A percentile compares a stretch with the other conserved stretches of the same genome.
Conservation (phyloP, 306 rosid species). For the Prunus mongolica region DNA sequence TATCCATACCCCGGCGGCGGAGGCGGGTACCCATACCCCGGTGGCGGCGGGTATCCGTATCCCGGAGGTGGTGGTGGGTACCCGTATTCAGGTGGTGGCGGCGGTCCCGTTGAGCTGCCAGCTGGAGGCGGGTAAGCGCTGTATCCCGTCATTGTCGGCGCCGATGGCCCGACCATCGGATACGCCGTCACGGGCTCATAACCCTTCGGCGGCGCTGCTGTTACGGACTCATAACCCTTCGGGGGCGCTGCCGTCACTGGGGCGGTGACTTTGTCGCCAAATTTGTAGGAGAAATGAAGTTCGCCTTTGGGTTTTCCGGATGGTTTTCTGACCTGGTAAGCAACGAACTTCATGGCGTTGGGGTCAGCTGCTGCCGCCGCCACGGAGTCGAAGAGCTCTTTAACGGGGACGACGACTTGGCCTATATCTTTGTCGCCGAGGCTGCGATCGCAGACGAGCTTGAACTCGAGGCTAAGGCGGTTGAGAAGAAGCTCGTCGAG, state of each 20-base stretch:
- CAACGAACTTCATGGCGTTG: slow-evolving; percentile 23
- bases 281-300: slow-evolving; percentile 44
- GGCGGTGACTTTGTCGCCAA: slow-evolving; percentile 9
- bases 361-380: slow-evolving; percentile 12
- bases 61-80: not conserved
- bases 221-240: slow-evolving; percentile 19
- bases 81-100: not conserved
- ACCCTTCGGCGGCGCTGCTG: not conserved
- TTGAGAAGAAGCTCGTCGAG: slow-evolving; percentile 42
- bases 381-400: slow-evolving; percentile 49
- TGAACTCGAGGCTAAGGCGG: slow-evolving; percentile 43
- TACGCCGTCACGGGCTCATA: slow-evolving; percentile 24
- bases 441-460: slow-evolving; percentile 43
- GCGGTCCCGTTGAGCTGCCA: not conserved
- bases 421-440: slow-evolving; percentile 56
- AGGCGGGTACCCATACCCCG: slow-evolving; percentile 4
- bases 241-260: not conserved
- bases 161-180: slow-evolving; percentile 29
- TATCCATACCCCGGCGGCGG: slow-evolving; percentile 33
- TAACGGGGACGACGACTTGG: slow-evolving; percentile 45
- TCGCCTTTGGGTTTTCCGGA: slow-evolving; percentile 58
- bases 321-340: slow-evolving; percentile 53
- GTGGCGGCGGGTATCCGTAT: not conserved
- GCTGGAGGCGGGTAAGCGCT: not conserved
- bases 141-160: not conserved